A percentile compares a stretch with the other conserved stretches of the same genome.
phyloP scores from a whole-genome alignment of 2,329 filamentous ascomycete genomes.

The Aspergillus sp. region DNA sequence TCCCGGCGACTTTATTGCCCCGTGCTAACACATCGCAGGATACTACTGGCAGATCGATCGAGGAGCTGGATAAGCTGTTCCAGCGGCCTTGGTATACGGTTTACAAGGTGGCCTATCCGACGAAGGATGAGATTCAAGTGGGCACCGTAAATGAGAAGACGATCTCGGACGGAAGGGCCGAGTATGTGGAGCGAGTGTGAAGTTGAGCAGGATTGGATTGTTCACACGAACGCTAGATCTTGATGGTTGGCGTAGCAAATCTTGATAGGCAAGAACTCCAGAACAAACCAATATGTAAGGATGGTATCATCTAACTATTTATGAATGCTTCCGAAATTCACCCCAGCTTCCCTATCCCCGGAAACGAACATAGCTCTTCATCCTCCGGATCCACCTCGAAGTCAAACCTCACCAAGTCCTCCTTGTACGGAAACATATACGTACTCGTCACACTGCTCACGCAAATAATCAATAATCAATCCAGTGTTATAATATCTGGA shows the following conservation, averaged over 20 bases:
- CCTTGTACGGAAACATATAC: constrained; percentile 54
- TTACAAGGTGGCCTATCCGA: constrained; percentile 17
- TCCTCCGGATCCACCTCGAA: constrained; percentile 48
- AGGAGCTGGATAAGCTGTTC: constrained; percentile 20
- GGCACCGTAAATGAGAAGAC: not conserved
- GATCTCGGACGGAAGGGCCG: not conserved
- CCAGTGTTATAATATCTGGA: not conserved
- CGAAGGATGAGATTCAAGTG: not conserved
- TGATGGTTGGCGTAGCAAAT: not conserved
- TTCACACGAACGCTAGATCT: no score
- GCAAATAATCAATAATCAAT: not conserved
- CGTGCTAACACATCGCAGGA: constrained; percentile 10
- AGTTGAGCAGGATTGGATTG: not conserved
- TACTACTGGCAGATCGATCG: constrained; percentile 19
- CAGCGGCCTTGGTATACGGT: constrained; percentile 20
- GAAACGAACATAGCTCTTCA: constrained; percentile 26
- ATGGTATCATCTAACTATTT: not conserved
- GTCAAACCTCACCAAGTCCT: constrained; percentile 55
- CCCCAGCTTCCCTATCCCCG: not conserved
- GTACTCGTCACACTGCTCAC: constrained; percentile 49
- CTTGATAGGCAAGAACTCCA: no score
- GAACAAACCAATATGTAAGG: not conserved
- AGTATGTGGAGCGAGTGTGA: not conserved
- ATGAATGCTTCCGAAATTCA: not conserved
- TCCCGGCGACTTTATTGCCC: no score